A percentile compares a stretch with the other conserved stretches of the same genome.
Evolutionary conservation across 2,329 filamentous ascomycete genomes (phyloP).

Genomic region (Colletotrichum endophyticum): DNA sequence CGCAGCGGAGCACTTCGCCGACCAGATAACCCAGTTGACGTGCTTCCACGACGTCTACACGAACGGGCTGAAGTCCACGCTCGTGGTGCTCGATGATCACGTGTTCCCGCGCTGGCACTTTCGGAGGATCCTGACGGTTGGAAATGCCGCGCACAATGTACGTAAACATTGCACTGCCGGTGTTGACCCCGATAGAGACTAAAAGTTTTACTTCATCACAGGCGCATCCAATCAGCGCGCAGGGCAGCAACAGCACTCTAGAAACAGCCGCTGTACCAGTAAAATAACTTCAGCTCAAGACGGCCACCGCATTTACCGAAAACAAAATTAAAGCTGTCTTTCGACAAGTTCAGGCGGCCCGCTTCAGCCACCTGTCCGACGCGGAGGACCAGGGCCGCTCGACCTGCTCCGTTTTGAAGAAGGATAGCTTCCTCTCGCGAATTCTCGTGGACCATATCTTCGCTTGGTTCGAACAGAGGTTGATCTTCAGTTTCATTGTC

Average conservation of each 20-base stretch:
- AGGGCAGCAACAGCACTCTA: conserved; percentile 25
- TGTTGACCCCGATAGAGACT: too few species aligned
- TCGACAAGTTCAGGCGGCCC: background rate
- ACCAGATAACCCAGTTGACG: conserved; percentile 23
- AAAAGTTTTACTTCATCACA: background rate
- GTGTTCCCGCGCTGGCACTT: conserved; percentile 41
- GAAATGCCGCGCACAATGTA: conserved; percentile 47
- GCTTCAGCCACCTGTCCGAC: background rate
- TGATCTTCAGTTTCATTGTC: background rate
- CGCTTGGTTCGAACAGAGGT: background rate
- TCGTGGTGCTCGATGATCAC: conserved; percentile 30
- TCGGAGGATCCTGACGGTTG: conserved; percentile 40
- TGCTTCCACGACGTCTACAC: conserved; percentile 33
- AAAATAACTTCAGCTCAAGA: background rate
- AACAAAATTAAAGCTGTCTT: too few species aligned
- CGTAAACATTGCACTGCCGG: too few species aligned
- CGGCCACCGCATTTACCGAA: too few species aligned
- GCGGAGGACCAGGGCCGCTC: background rate
- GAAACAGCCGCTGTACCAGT: conserved; percentile 21
- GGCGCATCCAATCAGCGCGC: conserved; percentile 24
- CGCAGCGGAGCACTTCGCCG: conserved; percentile 20
- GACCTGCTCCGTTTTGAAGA: background rate
- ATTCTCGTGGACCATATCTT: background rate
- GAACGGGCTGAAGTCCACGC: conserved; percentile 26
- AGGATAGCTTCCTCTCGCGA: background rate